Percentiles rank a stretch among this genome's conserved stretches.
These are phyloP conservation scores for Zygotorulaspora mrakii DNA, from an alignment of 1,139 yeast genomes.

Conservation along the genomic window DNA sequence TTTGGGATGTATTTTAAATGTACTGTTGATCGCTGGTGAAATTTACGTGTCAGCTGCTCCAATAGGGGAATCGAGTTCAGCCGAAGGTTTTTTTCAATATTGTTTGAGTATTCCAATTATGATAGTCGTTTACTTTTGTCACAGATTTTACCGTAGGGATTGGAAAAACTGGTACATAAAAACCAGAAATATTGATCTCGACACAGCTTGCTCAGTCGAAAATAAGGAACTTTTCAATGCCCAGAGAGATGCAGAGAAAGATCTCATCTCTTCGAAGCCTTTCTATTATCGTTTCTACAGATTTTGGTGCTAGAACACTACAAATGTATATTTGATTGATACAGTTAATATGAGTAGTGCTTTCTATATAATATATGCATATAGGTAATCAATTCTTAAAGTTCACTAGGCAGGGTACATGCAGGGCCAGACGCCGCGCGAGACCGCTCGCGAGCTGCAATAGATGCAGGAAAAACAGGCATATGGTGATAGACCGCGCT, in stretches of 20 bases:
- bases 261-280: slow-evolving; percentile 7
- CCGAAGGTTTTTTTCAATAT: slow-evolving; percentile 44
- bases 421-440: too few species aligned
- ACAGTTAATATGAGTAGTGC: too few species aligned
- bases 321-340: neutral
- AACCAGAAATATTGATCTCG: slow-evolving; percentile 46
- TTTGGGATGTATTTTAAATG: slow-evolving; percentile 43
- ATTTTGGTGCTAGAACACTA: slow-evolving; percentile 9
- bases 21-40: slow-evolving; percentile 45
- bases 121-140: slow-evolving; percentile 38
- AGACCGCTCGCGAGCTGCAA: too few species aligned
- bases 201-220: slow-evolving; percentile 49
- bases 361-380: too few species aligned
- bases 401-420: too few species aligned
- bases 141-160: slow-evolving; percentile 35
- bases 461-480: too few species aligned
- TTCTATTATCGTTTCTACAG: slow-evolving; percentile 10
- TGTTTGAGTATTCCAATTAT: slow-evolving; percentile 50
- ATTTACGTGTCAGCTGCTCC: slow-evolving; percentile 51
- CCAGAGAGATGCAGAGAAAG: slow-evolving; percentile 45
- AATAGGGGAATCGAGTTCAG: slow-evolving; percentile 44
- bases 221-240: slow-evolving; percentile 46
- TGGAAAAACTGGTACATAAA: slow-evolving; percentile 32
- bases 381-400: too few species aligned
- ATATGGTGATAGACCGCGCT: too few species aligned